These are phyloP conservation scores for Cladobotryum mycophilum DNA, from an alignment of 2,329 filamentous ascomycete species.

Conservation along the genomic window DNA sequence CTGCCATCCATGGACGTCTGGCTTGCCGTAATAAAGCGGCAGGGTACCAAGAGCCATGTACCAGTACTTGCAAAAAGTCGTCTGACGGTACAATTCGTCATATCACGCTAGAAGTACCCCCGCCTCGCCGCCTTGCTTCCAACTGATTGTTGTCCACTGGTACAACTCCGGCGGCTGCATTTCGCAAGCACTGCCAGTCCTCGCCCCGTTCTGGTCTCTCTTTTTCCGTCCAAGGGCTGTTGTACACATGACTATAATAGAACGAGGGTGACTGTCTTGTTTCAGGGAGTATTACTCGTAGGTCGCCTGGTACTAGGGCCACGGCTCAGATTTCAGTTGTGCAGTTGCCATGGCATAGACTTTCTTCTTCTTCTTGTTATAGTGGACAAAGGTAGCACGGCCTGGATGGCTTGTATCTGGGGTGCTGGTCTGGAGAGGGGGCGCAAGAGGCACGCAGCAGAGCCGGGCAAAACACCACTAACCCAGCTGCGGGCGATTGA, in stretches of 20 bases:
- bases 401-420: no score
- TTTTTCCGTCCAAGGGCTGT: no score
- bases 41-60: constrained; percentile 25
- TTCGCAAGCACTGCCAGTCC: neutral
- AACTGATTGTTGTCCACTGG: constrained; percentile 3
- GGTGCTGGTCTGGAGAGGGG: no score
- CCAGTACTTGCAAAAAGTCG: constrained; percentile 26
- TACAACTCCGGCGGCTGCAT: neutral
- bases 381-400: neutral
- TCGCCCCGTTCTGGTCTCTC: no score
- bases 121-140: constrained; percentile 10
- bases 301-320: no score
- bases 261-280: no score
- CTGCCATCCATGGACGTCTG: neutral
- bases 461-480: constrained; percentile 1
- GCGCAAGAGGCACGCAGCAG: constrained; percentile 5
- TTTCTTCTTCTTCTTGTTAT: neutral
- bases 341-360: neutral
- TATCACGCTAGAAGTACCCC: constrained; percentile 29
- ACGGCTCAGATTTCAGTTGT: neutral
- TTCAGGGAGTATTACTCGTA: no score
- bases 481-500: no score
- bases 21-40: neutral
- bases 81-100: constrained; percentile 32
- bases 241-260: no score